Evolutionary conservation across 2,329 filamentous ascomycete species (phyloP).

Genomic region (Colletotrichum brevisporum): DNA sequence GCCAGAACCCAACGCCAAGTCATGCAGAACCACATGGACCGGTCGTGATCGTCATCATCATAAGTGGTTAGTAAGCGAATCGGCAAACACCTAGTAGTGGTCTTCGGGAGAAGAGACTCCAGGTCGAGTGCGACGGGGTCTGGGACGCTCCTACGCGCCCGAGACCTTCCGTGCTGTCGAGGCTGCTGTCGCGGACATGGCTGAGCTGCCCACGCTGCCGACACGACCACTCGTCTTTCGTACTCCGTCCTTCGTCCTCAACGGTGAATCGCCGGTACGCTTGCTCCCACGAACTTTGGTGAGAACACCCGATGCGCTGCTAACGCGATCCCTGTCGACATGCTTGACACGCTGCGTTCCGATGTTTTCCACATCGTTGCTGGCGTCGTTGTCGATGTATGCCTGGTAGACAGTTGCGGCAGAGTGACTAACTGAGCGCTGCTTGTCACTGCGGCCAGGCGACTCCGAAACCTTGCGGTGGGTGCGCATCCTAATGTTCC

Average conservation of each 20-base stretch:
- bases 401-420: constrained; percentile 77
- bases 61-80: constrained; percentile 46
- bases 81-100: constrained; percentile 23
- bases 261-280: constrained; percentile 64
- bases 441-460: constrained; percentile 73
- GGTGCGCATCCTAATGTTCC: constrained; percentile 80
- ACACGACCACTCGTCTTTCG: constrained; percentile 78
- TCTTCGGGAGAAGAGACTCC: constrained; percentile 23
- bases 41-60: constrained; percentile 62
- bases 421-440: constrained; percentile 82
- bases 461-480: constrained; percentile 76
- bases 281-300: constrained; percentile 77
- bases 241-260: constrained; percentile 69
- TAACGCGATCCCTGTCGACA: constrained; percentile 65
- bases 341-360: constrained; percentile 71
- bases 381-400: constrained; percentile 74
- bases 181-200: constrained; percentile 57
- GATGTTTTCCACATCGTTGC: constrained; percentile 80
- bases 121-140: constrained; percentile 37
- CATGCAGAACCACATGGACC: constrained; percentile 59
- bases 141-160: constrained; percentile 53
- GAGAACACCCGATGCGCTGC: constrained; percentile 69
- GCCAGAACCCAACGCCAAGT: constrained; percentile 55
- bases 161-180: constrained; percentile 69
- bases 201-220: constrained; percentile 66